These are phyloP conservation scores for Elongisporangium anandrum DNA, from an alignment of 352 stramenopile genomes.

Conservation along the genomic window DNA sequence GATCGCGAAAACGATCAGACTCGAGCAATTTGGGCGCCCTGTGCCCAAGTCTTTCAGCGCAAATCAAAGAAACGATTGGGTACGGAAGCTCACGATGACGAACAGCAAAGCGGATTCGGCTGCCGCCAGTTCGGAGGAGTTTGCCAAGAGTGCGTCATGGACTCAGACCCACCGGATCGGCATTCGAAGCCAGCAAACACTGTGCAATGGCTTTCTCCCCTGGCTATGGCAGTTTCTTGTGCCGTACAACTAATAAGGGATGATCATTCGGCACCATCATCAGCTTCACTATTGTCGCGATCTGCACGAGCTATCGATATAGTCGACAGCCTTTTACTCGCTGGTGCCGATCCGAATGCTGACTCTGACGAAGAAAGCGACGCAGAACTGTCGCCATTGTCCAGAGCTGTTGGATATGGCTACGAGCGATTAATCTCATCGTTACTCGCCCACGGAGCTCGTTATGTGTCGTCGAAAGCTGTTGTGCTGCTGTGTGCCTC, in stretches of 20 bases:
- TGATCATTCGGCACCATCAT: neutral
- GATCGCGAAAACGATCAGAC: neutral
- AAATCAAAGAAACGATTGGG: neutral
- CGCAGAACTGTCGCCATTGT: neutral
- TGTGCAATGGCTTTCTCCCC: slow-evolving; percentile 6
- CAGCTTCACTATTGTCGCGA: neutral
- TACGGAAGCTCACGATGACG: neutral
- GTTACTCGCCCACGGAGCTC: neutral
- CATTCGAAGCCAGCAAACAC: neutral
- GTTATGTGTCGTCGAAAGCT: neutral
- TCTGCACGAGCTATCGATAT: no score
- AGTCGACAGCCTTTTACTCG: neutral
- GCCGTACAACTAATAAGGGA: neutral
- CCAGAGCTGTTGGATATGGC: neutral
- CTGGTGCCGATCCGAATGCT: neutral
- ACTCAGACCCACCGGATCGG: neutral
- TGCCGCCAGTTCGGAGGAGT: slow-evolving; percentile 23
- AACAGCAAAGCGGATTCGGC: slow-evolving; percentile 2
- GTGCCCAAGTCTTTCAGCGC: slow-evolving; percentile 25
- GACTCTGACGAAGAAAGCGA: neutral
- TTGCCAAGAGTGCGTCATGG: slow-evolving; percentile 10
- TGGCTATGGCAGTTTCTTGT: slow-evolving; percentile 27
- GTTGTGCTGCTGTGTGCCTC: neutral
- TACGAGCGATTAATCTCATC: neutral
- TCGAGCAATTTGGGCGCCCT: slow-evolving; percentile 44